phyloP scores from a whole-genome alignment of 352 stramenopile species.

The Phytophthora ramorum region DNA sequence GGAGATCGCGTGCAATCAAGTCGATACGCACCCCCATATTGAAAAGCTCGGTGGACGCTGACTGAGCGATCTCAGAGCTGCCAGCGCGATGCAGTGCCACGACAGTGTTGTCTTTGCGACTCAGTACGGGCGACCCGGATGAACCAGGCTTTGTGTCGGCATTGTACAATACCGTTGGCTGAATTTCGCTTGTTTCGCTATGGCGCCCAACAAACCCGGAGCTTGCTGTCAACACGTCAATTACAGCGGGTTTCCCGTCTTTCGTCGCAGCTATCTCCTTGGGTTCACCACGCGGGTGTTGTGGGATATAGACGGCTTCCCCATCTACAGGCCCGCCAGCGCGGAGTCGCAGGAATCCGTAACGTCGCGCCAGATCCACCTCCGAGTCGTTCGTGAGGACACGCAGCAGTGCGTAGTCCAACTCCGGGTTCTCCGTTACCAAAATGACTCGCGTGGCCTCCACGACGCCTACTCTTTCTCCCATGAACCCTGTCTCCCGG shows the following conservation, averaged over 20 bases:
- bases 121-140: conserved; percentile 67
- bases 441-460: conserved; percentile 49
- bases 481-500: conserved; percentile 35
- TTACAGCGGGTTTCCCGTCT: conserved; percentile 47
- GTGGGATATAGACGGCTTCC: conserved; percentile 70
- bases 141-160: conserved; percentile 75
- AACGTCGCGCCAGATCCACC: conserved; percentile 45
- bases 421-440: conserved; percentile 43
- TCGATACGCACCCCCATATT: conserved; percentile 42
- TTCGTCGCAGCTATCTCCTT: conserved; percentile 65
- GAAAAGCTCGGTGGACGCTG: conserved; percentile 36
- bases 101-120: conserved; percentile 65
- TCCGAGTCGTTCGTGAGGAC: conserved; percentile 41
- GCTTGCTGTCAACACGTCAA: conserved; percentile 35
- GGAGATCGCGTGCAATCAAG: conserved; percentile 38
- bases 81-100: conserved; percentile 74
- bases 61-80: conserved; percentile 38
- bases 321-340: conserved; percentile 46
- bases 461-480: conserved; percentile 47
- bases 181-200: conserved; percentile 23
- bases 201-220: conserved; percentile 10
- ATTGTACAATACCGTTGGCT: conserved; percentile 68
- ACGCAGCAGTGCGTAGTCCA: conserved; percentile 71
- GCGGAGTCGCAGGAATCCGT: conserved; percentile 59
- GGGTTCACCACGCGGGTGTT: conserved; percentile 66